phyloP scores from a whole-genome alignment of 169 alveolate genomes.

The Amoebophrya sp. region DNA sequence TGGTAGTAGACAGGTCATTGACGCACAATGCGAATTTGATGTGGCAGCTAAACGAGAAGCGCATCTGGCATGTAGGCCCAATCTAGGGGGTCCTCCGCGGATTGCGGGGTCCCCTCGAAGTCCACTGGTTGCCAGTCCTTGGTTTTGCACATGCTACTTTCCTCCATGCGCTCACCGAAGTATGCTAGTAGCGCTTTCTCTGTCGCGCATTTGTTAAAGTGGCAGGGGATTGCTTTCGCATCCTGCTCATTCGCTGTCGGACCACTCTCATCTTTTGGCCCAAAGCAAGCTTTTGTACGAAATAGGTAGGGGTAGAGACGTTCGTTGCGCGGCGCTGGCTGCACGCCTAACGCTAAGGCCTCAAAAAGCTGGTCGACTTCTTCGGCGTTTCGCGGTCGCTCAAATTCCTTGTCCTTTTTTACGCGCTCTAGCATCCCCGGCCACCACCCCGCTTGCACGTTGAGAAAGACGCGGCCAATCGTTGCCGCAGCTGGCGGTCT shows the following conservation, averaged over 20 bases:
- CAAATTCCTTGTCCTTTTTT: neutral
- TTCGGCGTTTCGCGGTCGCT: neutral
- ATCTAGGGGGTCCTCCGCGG: neutral
- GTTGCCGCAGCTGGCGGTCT: neutral
- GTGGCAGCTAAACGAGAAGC: neutral
- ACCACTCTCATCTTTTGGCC: neutral
- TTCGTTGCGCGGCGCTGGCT: neutral
- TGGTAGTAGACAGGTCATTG: no score
- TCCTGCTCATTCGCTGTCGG: no score
- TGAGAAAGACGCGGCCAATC: neutral
- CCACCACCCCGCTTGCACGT: neutral
- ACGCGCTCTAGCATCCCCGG: no score
- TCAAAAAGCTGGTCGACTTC: slow-evolving; percentile 3
- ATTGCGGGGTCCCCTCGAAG: neutral
- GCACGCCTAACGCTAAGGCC: neutral
- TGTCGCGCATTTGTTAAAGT: no score
- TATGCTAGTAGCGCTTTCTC: no score
- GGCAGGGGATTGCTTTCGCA: no score
- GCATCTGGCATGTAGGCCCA: neutral
- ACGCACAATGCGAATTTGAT: no score
- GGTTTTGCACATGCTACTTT: no score
- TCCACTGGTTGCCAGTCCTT: neutral
- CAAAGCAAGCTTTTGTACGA: neutral
- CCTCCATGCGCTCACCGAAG: no score
- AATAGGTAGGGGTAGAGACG: neutral